Evolutionary conservation across 768 basidiomycete genomes (phyloP).

Genomic region (Lanmaoa pseudosensibilis): DNA sequence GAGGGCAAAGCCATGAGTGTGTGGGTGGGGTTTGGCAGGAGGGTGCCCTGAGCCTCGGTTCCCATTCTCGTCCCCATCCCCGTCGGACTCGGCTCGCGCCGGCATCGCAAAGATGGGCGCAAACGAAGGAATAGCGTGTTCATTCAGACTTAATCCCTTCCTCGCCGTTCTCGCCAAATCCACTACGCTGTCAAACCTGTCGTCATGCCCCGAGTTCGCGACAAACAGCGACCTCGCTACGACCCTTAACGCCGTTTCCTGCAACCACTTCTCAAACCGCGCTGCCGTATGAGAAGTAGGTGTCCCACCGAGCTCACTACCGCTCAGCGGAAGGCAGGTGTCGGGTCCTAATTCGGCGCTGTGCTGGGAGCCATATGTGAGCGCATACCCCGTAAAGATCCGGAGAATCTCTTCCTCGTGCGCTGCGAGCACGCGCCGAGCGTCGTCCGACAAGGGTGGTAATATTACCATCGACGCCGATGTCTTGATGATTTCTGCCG

Average conservation of each 20-base stretch:
- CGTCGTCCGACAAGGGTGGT: slow-evolving; percentile 45
- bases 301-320: slow-evolving; percentile 20
- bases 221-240: slow-evolving; percentile 60
- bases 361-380: slow-evolving; percentile 46
- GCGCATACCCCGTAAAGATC: slow-evolving; percentile 57
- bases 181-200: slow-evolving; percentile 48
- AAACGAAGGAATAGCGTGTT: slow-evolving; percentile 61
- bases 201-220: slow-evolving; percentile 65
- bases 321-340: slow-evolving; percentile 50
- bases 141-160: slow-evolving; percentile 53
- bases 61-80: neutral
- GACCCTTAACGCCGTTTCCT: slow-evolving; percentile 37
- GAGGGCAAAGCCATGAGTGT: slow-evolving; percentile 33
- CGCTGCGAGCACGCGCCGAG: slow-evolving; percentile 39
- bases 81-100: slow-evolving; percentile 13
- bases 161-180: slow-evolving; percentile 56
- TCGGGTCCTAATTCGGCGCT: slow-evolving; percentile 42
- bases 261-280: slow-evolving; percentile 39
- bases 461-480: slow-evolving; percentile 61
- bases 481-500: slow-evolving; percentile 37
- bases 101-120: slow-evolving; percentile 30
- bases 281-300: slow-evolving; percentile 7
- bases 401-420: slow-evolving; percentile 52
- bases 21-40: neutral
- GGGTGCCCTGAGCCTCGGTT: neutral